Percentiles rank a stretch among this genome's conserved stretches.
These are phyloP conservation scores for Dipodascus geniculatus DNA, from an alignment of 805 yeast genomes.

Conservation along the genomic window DNA sequence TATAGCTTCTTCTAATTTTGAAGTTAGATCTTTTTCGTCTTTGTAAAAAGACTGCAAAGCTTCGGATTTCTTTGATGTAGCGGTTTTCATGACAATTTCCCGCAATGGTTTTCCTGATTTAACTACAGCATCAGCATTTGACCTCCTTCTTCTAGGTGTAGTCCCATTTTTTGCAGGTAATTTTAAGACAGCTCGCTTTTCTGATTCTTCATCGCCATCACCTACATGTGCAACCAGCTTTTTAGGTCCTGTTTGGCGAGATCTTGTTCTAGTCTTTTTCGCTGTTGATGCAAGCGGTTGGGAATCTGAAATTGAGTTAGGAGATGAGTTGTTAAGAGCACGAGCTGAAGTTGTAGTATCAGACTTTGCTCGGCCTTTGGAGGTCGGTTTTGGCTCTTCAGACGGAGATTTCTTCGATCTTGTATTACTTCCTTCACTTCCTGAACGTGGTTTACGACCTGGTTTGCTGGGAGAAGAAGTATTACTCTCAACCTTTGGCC, in stretches of 20 bases:
- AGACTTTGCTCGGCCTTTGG: neutral
- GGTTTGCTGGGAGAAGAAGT: slow-evolving; percentile 4
- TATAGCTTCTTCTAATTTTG: neutral
- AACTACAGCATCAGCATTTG: neutral
- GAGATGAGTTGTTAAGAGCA: too few relatives aligned
- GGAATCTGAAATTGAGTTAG: neutral
- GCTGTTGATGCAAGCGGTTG: neutral
- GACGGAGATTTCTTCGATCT: neutral
- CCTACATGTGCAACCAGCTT: neutral
- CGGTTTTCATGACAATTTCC: neutral
- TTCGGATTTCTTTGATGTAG: neutral
- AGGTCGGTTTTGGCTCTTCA: neutral
- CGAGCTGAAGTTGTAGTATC: neutral
- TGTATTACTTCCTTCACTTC: slow-evolving; percentile 6
- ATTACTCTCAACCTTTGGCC: slow-evolving; percentile 6
- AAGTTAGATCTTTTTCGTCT: too few relatives aligned
- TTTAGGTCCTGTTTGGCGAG: neutral
- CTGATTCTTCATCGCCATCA: neutral
- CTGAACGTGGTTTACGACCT: neutral
- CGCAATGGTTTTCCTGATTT: neutral
- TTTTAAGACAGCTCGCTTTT: neutral
- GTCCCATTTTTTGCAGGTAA: neutral
- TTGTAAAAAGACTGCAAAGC: too few relatives aligned
- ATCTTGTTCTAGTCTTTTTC: neutral
- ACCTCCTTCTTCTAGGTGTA: neutral